phyloP scores from a whole-genome alignment of 805 yeast genomes.

The Brettanomyces sp. region DNA sequence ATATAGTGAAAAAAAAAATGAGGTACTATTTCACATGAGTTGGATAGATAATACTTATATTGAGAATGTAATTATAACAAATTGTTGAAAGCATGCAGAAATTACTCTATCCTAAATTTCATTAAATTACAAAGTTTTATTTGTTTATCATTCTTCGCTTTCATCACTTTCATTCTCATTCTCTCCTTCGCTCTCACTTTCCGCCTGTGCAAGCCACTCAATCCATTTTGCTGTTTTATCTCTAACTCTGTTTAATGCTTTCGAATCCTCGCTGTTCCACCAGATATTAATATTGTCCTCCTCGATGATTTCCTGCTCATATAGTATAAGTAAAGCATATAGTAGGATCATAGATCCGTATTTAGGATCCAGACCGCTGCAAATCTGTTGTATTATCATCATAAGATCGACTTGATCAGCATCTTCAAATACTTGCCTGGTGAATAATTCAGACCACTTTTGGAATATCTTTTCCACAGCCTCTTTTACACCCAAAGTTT shows the following conservation, averaged over 20 bases:
- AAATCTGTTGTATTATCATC: conserved; percentile 37
- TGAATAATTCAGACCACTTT: conserved; percentile 75
- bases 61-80: too few species aligned
- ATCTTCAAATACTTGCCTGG: conserved; percentile 74
- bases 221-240: conserved; percentile 62
- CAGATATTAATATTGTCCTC: conserved; percentile 74
- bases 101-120: too few species aligned
- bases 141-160: conserved; percentile 2
- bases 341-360: conserved; percentile 42
- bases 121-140: too few species aligned
- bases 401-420: conserved; percentile 73
- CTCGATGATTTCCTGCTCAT: conserved; percentile 73
- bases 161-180: conserved; percentile 9
- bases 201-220: conserved; percentile 79
- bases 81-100: too few species aligned
- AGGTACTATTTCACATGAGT: too few species aligned
- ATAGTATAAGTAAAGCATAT: conserved; percentile 48
- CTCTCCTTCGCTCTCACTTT: conserved; percentile 18
- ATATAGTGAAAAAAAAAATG: too few species aligned
- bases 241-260: conserved; percentile 35
- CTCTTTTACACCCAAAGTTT: conserved; percentile 63
- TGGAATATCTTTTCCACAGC: conserved; percentile 70
- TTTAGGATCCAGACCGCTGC: conserved; percentile 34
- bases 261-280: conserved; percentile 57
- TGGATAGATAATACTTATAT: too few species aligned